phyloP scores from a whole-genome alignment of 176 grass and related monocot genomes.

The Secale cereale region DNA sequence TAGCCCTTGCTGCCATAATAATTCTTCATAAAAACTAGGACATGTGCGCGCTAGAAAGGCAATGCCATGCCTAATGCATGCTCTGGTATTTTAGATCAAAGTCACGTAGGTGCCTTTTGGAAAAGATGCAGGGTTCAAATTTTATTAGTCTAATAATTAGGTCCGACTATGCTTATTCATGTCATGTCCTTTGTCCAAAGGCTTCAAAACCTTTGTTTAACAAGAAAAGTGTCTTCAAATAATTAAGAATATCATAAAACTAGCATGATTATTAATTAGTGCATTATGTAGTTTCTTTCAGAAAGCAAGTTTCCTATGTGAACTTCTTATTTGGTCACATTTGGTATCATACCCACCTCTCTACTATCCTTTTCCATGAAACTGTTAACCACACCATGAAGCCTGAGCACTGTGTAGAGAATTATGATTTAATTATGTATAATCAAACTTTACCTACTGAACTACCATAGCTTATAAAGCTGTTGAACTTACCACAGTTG shows the following conservation, averaged over 20 bases:
- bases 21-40: neutral
- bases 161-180: neutral
- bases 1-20: neutral
- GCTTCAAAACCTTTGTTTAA: no score
- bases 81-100: constrained; percentile 11
- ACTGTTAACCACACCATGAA: no score
- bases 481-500: neutral
- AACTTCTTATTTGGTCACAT: no score
- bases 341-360: no score
- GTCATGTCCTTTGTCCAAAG: constrained; percentile 10
- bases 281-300: no score
- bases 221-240: no score
- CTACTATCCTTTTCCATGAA: no score
- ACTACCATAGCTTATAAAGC: neutral
- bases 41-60: constrained; percentile 8
- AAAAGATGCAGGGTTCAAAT: neutral
- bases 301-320: no score
- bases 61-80: constrained; percentile 6
- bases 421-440: no score
- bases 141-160: constrained; percentile 12
- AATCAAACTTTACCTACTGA: neutral
- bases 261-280: no score
- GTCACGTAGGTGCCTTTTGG: neutral
- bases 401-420: no score
- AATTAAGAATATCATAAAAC: no score